Base-by-base conservation (phyloP, 2,329 filamentous ascomycete species). In the Claviceps sorghi region DNA sequence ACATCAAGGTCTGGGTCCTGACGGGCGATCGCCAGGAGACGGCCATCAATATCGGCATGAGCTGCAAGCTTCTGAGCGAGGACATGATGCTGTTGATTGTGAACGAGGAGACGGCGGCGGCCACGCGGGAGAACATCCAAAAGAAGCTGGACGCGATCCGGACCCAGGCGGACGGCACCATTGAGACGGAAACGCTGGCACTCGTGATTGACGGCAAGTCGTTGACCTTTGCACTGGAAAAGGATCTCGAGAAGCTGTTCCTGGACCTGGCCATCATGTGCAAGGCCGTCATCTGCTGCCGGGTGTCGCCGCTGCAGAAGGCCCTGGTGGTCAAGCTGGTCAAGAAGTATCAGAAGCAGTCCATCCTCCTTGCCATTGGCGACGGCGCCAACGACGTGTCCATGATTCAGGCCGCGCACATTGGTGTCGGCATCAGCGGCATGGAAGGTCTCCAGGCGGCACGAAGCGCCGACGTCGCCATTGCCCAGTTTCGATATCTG, bases 31-130 rank as follows among this genome's bases (percentile, higher is more conserved):
- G 93, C 61, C 94, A 98, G 69, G 93, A 98, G 69, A 98, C 93
- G 30, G 93, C 93, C 53, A 98, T 98, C 78, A 98, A 98, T 67
- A 98, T 98, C 59, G 93, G 94, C 58, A 98, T 98, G 93, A 96
- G 89, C 66, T 98, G 93, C 72, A 97, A 97, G 71, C 78, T 98
- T 49, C 88, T 98, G 55, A 95, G 89, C 59, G 93, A 98, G 69
- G 94, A 98, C 61, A 98, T 98, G 93, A 95, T 93, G 63, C 77
- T 98, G 11, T 73, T 98, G 52, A 96, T 98, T 60, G 79, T 98
- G 63, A 98, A 98, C 63, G 93, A 98, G 65, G 90, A 97, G 60
- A 78, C 73, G 48, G 77, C 88, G 15, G 74, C 77, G 38, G 86
- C 82, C 4, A 97, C 93, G 4, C 78, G 87, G 49, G 86, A 93